phyloP scores from a whole-genome alignment of 2,329 filamentous ascomycete species.

The Polychaeton citri region DNA sequence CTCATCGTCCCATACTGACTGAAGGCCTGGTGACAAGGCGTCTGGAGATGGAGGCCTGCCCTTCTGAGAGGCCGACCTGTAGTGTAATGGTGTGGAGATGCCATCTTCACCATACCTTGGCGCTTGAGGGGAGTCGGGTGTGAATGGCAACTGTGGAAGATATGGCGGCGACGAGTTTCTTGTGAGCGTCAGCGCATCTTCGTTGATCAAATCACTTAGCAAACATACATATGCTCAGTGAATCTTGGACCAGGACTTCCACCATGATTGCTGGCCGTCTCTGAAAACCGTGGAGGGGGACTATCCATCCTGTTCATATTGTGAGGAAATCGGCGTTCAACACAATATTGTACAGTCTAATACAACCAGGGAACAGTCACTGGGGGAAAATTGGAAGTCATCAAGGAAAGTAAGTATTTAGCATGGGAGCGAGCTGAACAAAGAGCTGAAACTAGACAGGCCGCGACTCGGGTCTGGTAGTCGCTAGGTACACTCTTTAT shows the following conservation, averaged over 20 bases:
- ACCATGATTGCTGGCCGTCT: constrained; percentile 2
- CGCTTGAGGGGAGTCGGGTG: constrained; percentile 6
- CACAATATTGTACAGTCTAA: too few relatives aligned
- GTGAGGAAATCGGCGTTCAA: not conserved
- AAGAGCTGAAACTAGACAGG: too few relatives aligned
- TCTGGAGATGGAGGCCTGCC: constrained; percentile 12
- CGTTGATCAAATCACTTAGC: not conserved
- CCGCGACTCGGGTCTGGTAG: too few relatives aligned
- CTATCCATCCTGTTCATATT: constrained; percentile 3
- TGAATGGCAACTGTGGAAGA: constrained; percentile 10
- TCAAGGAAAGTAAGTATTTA: too few relatives aligned
- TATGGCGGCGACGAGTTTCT: constrained; percentile 15
- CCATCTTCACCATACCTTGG: constrained; percentile 8
- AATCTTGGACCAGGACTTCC: constrained; percentile 8
- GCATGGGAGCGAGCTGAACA: too few relatives aligned
- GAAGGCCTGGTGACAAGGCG: constrained; percentile 12
- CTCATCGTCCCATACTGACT: constrained; percentile 13
- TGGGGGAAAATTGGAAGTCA: too few relatives aligned
- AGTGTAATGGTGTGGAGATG: constrained; percentile 3
- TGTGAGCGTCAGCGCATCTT: constrained; percentile 1
- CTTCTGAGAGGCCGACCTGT: constrained; percentile 10
- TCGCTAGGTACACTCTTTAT: too few relatives aligned
- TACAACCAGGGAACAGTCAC: too few relatives aligned
- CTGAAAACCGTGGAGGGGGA: constrained; percentile 10
- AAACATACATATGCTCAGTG: constrained; percentile 15